A percentile compares a stretch with the other conserved stretches of the same genome.
These are phyloP conservation scores for Pyrrhoderma noxium DNA, from an alignment of 1,284 basidiomycete genomes.

Conservation along the genomic window DNA sequence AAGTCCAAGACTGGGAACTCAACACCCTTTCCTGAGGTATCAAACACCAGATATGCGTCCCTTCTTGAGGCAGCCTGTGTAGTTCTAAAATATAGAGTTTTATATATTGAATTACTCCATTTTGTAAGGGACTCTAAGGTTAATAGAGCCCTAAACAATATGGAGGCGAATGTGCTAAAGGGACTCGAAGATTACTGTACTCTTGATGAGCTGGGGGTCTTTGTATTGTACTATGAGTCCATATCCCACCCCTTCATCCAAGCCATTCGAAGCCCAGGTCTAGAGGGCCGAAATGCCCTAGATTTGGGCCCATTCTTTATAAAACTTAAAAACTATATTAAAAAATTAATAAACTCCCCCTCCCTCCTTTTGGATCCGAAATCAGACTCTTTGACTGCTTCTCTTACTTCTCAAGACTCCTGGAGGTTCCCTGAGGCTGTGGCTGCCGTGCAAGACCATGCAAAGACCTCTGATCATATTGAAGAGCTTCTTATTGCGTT, in stretches of 20 bases:
- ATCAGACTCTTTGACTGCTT: neutral
- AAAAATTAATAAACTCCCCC: constrained; percentile 21
- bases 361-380: constrained; percentile 20
- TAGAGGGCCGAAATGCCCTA: constrained; percentile 20
- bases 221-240: constrained; percentile 27
- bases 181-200: constrained; percentile 28
- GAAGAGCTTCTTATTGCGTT: neutral
- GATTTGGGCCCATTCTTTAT: constrained; percentile 25
- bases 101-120: constrained; percentile 24
- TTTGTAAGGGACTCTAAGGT: constrained; percentile 25
- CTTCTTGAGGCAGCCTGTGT: constrained; percentile 24
- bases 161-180: constrained; percentile 27
- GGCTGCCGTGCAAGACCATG: neutral
- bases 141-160: constrained; percentile 19
- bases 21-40: constrained; percentile 23
- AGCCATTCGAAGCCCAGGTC: constrained; percentile 19
- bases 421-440: constrained; percentile 3
- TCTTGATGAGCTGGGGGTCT: constrained; percentile 30
- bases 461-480: neutral
- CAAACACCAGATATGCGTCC: constrained; percentile 29
- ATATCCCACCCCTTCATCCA: constrained; percentile 28
- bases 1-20: neutral
- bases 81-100: constrained; percentile 21
- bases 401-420: constrained; percentile 8
- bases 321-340: constrained; percentile 21